phyloP scores from a whole-genome alignment of 1,284 basidiomycete genomes.

The Sporisorium scitamineum region DNA sequence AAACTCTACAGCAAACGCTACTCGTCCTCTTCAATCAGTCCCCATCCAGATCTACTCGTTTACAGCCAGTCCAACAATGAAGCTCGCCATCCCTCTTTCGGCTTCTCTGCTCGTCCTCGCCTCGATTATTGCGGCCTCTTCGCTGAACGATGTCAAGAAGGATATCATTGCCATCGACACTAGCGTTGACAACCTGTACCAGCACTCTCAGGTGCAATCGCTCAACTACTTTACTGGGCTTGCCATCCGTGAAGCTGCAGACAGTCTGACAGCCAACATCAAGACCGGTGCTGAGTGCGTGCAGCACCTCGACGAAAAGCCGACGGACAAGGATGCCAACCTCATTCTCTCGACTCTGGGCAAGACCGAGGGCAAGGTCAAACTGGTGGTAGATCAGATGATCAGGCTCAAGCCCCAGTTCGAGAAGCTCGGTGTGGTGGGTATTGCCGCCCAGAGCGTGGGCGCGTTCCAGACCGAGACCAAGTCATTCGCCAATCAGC shows the following conservation, averaged over 20 bases:
- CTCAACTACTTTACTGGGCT: conserved; percentile 10
- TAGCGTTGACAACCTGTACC: conserved; percentile 8
- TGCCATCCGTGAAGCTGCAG: conserved; percentile 7
- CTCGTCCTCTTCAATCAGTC: neutral
- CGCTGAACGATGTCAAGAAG: conserved; percentile 16
- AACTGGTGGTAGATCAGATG: neutral
- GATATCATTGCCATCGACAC: conserved; percentile 17
- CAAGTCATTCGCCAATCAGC: neutral
- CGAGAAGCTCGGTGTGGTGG: conserved; percentile 14
- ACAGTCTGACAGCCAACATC: conserved; percentile 13
- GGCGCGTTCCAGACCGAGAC: conserved; percentile 12
- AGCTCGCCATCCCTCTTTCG: conserved; percentile 16
- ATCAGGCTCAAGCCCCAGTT: conserved; percentile 19
- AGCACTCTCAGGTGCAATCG: conserved; percentile 2
- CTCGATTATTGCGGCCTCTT: conserved; percentile 4
- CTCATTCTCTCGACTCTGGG: conserved; percentile 8
- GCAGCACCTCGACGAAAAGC: neutral
- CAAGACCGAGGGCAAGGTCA: conserved; percentile 21
- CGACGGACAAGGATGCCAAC: conserved; percentile 13
- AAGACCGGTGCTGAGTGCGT: neutral
- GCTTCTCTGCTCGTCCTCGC: conserved; percentile 14
- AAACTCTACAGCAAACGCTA: neutral
- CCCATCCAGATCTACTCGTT: neutral
- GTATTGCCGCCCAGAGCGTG: neutral
- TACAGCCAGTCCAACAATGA: conserved; percentile 7